Base-by-base conservation (phyloP, 1,139 yeast genomes). In the Diutina sp. region DNA sequence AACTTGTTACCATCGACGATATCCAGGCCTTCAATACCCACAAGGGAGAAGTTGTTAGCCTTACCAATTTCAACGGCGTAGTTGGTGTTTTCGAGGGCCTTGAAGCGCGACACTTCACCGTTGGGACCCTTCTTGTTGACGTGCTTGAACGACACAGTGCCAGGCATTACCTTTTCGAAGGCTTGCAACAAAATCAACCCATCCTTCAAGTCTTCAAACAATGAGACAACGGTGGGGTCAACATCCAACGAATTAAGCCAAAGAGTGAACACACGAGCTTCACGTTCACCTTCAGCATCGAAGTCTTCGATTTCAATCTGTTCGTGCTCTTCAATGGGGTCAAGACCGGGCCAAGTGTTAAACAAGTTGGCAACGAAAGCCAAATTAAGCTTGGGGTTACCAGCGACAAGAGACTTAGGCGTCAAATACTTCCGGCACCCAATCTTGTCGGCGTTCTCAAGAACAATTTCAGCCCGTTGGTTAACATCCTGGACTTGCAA, bases 281-380 rank as follows among this genome's bases (percentile, higher is more conserved):
- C 99, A 74, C 99, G 87, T 74, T 93, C 99, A 61, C 99, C 99
- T 73, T 95, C 99, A 18, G 99, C 99, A 69, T 93, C 99, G 66
- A 95, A 93, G 63, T 90, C 99, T 69, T 87, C 93, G 64, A 91
- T 88, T 66, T 86, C 95, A 35, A 88, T 87, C 65, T 84, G 86
- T 69, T 93, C 99, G 59, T 79, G 82, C 71, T 93, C 99, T 67
- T 90, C 95, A 62, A 93, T 82, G 60, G 99, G 98, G 60, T 90
- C 98, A 64, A 93, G 80, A 56, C 99, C 98, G 56, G 99, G 99
- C 66, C 90, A 85, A 4, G 96, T 91, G 74, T 93, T 93, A 79
- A 93, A 93, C 67, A 93, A 77, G 68, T 93, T 95, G 51, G 99
- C 99, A 58, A 93, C 98, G 70, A 93, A 93, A 1, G 99, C 98